Evolutionary conservation across 2,329 filamentous ascomycete species (phyloP).

Genomic region (Metarhizium robertsii): DNA sequence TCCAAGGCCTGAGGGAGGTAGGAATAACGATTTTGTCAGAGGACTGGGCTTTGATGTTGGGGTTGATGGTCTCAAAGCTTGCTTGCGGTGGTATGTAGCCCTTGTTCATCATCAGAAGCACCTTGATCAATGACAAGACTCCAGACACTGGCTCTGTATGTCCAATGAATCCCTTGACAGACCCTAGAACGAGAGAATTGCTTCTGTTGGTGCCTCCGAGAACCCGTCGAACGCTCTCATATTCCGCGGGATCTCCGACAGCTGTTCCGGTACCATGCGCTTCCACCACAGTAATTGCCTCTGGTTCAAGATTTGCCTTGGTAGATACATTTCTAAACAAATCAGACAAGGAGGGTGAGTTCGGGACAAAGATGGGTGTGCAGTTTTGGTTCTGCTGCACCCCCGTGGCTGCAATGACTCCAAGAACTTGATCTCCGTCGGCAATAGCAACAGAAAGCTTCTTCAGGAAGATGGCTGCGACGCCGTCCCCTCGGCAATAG

Average conservation of each 20-base stretch:
- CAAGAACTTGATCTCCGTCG: constrained; percentile 67
- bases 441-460: constrained; percentile 64
- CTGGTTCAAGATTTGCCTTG: constrained; percentile 62
- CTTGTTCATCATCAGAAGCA: constrained; percentile 21
- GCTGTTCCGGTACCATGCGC: constrained; percentile 87
- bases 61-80: constrained; percentile 21
- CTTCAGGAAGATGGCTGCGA: constrained; percentile 68
- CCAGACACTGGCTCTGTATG: constrained; percentile 40
- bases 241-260: constrained; percentile 72
- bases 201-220: constrained; percentile 20
- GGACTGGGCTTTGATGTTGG: constrained; percentile 19
- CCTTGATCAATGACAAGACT: constrained; percentile 20
- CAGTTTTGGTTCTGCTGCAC: constrained; percentile 78
- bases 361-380: constrained; percentile 76
- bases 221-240: constrained; percentile 52
- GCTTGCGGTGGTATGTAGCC: constrained; percentile 19
- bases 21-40: constrained; percentile 21
- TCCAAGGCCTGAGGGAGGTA: constrained; percentile 15
- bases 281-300: constrained; percentile 72
- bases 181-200: constrained; percentile 1
- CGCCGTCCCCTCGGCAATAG: constrained; percentile 72
- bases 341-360: constrained; percentile 64
- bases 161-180: constrained; percentile 54
- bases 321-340: constrained; percentile 62
- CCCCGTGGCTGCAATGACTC: constrained; percentile 61